These are phyloP conservation scores for Colletotrichum falcatum DNA, from an alignment of 2,329 filamentous ascomycete genomes.

Conservation along the genomic window DNA sequence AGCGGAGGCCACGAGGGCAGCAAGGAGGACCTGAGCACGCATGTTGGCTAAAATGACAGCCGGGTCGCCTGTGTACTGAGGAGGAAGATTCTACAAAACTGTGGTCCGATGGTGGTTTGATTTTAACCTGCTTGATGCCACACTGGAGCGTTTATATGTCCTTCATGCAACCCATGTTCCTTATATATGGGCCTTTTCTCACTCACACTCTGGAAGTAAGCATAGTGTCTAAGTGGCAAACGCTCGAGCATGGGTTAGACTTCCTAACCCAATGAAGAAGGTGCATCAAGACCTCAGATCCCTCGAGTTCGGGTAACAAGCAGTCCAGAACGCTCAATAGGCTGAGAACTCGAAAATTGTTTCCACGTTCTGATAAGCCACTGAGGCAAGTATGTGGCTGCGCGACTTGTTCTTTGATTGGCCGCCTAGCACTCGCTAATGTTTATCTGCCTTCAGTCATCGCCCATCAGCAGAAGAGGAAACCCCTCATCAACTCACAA, in stretches of 20 bases:
- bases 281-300: not conserved
- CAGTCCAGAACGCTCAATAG: not conserved
- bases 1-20: constrained; percentile 21
- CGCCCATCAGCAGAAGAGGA: not conserved
- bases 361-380: not conserved
- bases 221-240: not conserved
- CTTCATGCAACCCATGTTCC: no score
- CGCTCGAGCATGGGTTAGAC: not conserved
- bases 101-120: not conserved
- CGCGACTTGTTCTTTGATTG: not conserved
- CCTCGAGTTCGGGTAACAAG: not conserved
- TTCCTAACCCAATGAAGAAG: constrained; percentile 27
- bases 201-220: not conserved
- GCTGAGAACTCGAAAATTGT: not conserved
- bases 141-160: constrained; percentile 3
- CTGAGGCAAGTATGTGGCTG: not conserved
- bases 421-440: not conserved
- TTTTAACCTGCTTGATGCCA: not conserved
- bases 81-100: no score
- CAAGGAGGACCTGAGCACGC: constrained; percentile 22
- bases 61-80: not conserved
- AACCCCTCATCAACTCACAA: not conserved
- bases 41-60: not conserved
- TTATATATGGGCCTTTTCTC: no score
- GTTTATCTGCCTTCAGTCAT: not conserved